Percentiles rank a stretch among this genome's conserved stretches.
phyloP scores from a whole-genome alignment of 1,284 basidiomycete genomes.

The Ganoderma sp. region DNA sequence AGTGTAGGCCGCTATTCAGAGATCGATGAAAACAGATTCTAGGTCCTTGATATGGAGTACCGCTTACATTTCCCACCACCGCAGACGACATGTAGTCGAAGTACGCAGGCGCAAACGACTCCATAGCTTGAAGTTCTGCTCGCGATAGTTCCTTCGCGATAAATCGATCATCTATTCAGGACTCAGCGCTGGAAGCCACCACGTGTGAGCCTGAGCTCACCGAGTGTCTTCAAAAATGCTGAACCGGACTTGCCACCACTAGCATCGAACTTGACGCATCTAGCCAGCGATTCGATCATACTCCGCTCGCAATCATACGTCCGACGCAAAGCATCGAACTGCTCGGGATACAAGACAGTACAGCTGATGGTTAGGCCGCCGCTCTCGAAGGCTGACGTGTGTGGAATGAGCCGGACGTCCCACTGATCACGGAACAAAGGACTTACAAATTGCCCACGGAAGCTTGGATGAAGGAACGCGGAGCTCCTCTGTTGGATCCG shows the following conservation, averaged over 20 bases:
- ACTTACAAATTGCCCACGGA: conserved; percentile 80
- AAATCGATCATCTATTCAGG: conserved; percentile 86
- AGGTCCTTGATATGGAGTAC: neutral
- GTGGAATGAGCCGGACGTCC: conserved; percentile 21
- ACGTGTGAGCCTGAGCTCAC: conserved; percentile 47
- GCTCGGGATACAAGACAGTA: conserved; percentile 95
- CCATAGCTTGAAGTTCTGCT: conserved; percentile 93
- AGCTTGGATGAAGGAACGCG: conserved; percentile 77
- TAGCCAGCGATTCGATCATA: conserved; percentile 91
- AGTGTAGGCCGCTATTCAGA: conserved; percentile 82
- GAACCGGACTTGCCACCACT: conserved; percentile 97
- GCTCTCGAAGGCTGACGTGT: conserved; percentile 79
- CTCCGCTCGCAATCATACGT: conserved; percentile 94
- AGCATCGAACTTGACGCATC: conserved; percentile 97
- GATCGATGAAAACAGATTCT: conserved; percentile 20
- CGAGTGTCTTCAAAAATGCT: conserved; percentile 94
- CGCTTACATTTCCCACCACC: conserved; percentile 73
- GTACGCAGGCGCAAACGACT: conserved; percentile 96
- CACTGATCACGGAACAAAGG: neutral
- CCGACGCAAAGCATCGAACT: conserved; percentile 93
- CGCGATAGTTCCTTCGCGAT: conserved; percentile 97
- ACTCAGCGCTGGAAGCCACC: conserved; percentile 9
- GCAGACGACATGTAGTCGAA: conserved; percentile 97
- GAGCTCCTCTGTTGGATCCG: conserved; percentile 78
- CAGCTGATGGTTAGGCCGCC: conserved; percentile 94